Evolutionary conservation across 495 filamentous ascomycete species (phyloP), one percentile per base, ranked within the genome.

Genomic region (Chaetomium tenue): DNA sequence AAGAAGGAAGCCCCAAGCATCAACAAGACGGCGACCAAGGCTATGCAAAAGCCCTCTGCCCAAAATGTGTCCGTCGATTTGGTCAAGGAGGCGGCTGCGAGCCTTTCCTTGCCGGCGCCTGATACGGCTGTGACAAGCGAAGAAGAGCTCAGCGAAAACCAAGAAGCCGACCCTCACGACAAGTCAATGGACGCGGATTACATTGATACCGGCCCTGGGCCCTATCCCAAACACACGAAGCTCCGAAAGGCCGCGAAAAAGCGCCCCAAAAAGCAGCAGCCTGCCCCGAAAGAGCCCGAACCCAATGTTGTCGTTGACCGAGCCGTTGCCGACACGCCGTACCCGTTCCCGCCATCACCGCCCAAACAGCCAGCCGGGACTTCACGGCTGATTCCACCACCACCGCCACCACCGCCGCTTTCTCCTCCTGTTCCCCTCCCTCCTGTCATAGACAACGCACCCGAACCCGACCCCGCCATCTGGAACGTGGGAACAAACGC

Each of bases 151-250:
- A 7, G 25, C 37, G 39, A 2, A 15, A 25, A 26, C 0, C 40
- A 16, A 15, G 23, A 58, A 39, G 18, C n/a, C 18, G 58, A 60
- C 28, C 22, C 58, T 2, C 58, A 60, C 46, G 58, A 60, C 28
- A 50, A 8, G n/a, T 15, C 15, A 15, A 60, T 60, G 58, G 46
- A 39, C 28, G 58, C 48, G 0, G 58, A 60, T 20, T 60, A 60
- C 46, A 39, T 60, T 2, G 46, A 46, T 1, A 0, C 25, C 30
- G 46, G 57, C 0, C 57, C 57, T 5, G 57, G 57, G 16, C 57
- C 57, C 1, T 20, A 53, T 20, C 59, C 58, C 26, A n/a, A 20
- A 25, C 30, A 37, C 28, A 47, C 60, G 3, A 54, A 44, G 20
- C 33, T 44, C 12, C 47, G 16, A 33, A 54, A 62, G 13, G 60